phyloP scores from a whole-genome alignment of 148 eudicot genomes.

The Hydrangea macrophylla region DNA sequence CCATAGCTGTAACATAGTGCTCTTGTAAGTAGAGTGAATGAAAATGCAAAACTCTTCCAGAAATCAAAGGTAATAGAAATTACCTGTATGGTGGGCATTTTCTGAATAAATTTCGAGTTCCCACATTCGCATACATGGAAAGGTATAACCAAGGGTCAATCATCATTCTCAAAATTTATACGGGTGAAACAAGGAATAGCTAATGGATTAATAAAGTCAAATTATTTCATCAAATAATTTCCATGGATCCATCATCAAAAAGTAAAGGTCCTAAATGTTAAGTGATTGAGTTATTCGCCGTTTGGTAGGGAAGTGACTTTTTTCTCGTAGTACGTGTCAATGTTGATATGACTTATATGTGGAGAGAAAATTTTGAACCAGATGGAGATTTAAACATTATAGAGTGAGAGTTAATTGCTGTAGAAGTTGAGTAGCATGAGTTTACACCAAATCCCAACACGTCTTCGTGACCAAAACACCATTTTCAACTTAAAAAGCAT shows the following conservation, averaged over 20 bases:
- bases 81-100: slow-evolving; percentile 71
- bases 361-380: too few species aligned
- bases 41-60: neutral
- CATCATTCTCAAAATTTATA: neutral
- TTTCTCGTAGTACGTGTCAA: too few species aligned
- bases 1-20: slow-evolving; percentile 42
- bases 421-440: too few species aligned
- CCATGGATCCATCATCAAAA: neutral
- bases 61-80: neutral
- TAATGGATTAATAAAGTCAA: neutral
- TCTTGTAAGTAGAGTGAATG: neutral
- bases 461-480: too few species aligned
- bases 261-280: neutral
- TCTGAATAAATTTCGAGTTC: slow-evolving; percentile 31
- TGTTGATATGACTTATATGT: too few species aligned
- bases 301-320: too few species aligned
- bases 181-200: neutral
- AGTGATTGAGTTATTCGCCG: neutral
- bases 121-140: slow-evolving; percentile 27
- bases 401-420: too few species aligned
- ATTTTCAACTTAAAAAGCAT: too few species aligned
- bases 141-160: slow-evolving; percentile 12
- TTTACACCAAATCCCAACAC: too few species aligned
- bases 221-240: too few species aligned
- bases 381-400: too few species aligned